phyloP scores from a whole-genome alignment of 441 rosid genomes.

The Croton setiger region DNA sequence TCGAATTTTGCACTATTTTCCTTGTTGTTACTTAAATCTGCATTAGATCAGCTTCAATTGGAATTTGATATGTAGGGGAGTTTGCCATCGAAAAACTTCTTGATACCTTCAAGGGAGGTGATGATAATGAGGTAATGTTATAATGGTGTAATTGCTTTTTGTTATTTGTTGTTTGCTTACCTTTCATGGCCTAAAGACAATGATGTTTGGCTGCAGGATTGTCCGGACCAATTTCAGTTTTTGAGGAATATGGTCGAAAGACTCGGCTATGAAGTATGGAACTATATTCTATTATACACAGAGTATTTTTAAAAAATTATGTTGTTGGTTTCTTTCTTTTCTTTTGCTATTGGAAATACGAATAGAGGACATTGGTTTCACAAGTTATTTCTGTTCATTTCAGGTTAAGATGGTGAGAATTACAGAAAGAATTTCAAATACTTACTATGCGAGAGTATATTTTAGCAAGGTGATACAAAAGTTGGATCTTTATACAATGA shows the following conservation, averaged over 20 bases:
- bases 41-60: constrained; percentile 12
- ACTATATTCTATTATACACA: constrained; percentile 16
- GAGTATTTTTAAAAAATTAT: neutral
- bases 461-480: constrained; percentile 62
- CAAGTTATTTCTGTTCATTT: constrained; percentile 14
- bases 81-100: constrained; percentile 66
- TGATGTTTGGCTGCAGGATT: constrained; percentile 41
- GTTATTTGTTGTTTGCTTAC: constrained; percentile 8
- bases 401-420: constrained; percentile 90
- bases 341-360: neutral
- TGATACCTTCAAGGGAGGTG: constrained; percentile 32
- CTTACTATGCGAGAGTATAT: constrained; percentile 62
- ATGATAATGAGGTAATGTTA: constrained; percentile 42
- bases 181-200: constrained; percentile 7
- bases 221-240: constrained; percentile 73
- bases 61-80: constrained; percentile 48
- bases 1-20: neutral
- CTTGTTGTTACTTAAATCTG: neutral
- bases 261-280: constrained; percentile 66
- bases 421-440: constrained; percentile 65
- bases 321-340: neutral
- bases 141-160: neutral
- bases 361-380: neutral
- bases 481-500: constrained; percentile 9
- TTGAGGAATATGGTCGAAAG: constrained; percentile 52